Base-by-base conservation (phyloP, 441 rosid genomes). In the Croton laevigatus region DNA sequence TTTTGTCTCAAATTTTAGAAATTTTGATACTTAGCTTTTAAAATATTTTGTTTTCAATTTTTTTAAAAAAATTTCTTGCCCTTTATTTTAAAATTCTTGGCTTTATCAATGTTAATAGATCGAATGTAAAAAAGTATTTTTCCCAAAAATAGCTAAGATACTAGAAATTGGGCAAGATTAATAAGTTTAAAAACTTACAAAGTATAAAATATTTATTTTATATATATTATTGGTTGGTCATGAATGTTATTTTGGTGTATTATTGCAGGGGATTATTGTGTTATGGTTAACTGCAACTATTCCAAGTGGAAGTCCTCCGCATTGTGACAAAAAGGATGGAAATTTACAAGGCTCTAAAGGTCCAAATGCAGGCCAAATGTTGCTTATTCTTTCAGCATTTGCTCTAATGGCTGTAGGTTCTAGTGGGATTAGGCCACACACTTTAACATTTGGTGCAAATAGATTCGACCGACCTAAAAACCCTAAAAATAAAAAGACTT, bases 391-490 rank as follows among this genome's bases (percentile, higher is more conserved):
- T 52, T 65, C 70, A 12, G 64, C 85, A 9, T 75, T 87, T 23
- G 77, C 62, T 14, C 66, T 87, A 11, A 77, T 81, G 87, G 73
- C 91, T 8, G 55, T 87, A 1, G 91, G 89, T 19, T 86, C 86
- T 0, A 89, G 91, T 8, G 85, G 86, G 37, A 69, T 87, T 6
- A 71, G 91, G 59, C 78, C 91, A 0, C 80, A 87, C 52, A 82
- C 87, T 13, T 62, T 83, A 20, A 84, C 89, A 45, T 87, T 87
- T 17, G 86, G 86, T 10, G 89, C 87, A 0, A 85, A 83, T 65
- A 86, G 83, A 61, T 68, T 82, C 1, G 65, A 81, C 52, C 52
- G 80, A 22, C 82, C 81, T 4, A 27, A 51, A 3, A 68, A 84
- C 70, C 84, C 78, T 1, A 71, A 75, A 42, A 80, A 82, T 19